Conservation (phyloP, 2,329 filamentous ascomycete genomes). For the Diplodia seriata region DNA sequence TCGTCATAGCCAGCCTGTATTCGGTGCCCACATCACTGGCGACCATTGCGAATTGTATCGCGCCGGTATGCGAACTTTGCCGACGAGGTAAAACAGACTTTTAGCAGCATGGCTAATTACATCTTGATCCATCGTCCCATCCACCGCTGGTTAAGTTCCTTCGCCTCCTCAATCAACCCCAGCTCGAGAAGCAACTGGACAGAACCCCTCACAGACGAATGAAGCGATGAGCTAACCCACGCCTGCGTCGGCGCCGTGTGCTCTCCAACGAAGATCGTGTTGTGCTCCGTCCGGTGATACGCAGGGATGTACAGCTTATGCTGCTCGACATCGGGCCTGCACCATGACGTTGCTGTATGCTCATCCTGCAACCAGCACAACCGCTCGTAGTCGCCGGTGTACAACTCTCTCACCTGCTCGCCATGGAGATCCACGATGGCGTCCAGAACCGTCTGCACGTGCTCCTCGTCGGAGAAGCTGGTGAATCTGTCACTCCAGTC, state of each 20-base stretch:
- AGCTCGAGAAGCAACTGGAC: conserved; percentile 22
- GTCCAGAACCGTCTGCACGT: conserved; percentile 11
- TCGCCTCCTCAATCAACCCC: conserved; percentile 8
- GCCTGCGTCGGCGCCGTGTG: conserved; percentile 17
- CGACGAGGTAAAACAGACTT: background rate
- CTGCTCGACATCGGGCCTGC: conserved; percentile 18
- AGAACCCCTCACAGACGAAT: conserved; percentile 14
- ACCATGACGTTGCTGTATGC: conserved; percentile 9
- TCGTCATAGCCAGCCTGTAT: no score
- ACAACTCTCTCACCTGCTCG: conserved; percentile 1
- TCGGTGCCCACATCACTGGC: no score
- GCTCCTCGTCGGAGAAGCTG: conserved; percentile 25
- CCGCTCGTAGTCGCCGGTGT: conserved; percentile 18
- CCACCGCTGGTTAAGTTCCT: conserved; percentile 25
- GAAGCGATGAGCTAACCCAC: conserved; percentile 14
- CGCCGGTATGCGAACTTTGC: background rate
- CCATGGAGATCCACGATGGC: conserved; percentile 14
- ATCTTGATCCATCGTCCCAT: conserved; percentile 19
- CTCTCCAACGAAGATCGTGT: conserved; percentile 15
- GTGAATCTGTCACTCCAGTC: conserved; percentile 21
- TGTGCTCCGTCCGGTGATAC: conserved; percentile 12
- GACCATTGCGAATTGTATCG: no score
- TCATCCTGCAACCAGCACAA: conserved; percentile 12
- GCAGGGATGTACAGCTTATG: conserved; percentile 19
- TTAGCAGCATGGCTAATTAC: background rate